These are phyloP conservation scores for Casuarina cunninghamiana DNA, from an alignment of 306 rosid genomes.

Conservation along the genomic window DNA sequence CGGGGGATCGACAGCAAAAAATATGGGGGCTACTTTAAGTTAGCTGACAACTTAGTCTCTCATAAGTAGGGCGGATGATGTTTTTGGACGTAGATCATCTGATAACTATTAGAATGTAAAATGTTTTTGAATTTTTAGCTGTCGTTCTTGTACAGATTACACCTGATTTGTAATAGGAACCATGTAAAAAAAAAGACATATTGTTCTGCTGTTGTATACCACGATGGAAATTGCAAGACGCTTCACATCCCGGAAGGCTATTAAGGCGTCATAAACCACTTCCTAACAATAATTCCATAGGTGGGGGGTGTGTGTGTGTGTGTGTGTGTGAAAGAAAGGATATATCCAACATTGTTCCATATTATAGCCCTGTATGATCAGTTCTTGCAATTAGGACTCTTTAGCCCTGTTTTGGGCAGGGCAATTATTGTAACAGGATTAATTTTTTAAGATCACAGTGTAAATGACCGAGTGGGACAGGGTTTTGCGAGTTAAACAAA, in stretches of 20 bases:
- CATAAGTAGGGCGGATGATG: conserved; percentile 29
- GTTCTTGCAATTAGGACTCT: too few species aligned
- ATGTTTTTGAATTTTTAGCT: conserved; percentile 37
- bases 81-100: conserved; percentile 39
- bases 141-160: conserved; percentile 59
- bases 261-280: not conserved
- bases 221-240: conserved; percentile 18
- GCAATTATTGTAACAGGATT: too few species aligned
- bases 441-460: too few species aligned
- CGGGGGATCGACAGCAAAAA: conserved; percentile 19
- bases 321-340: too few species aligned
- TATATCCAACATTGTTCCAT: too few species aligned
- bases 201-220: conserved; percentile 30
- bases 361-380: too few species aligned
- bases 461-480: too few species aligned
- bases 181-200: conserved; percentile 37
- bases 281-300: too few species aligned
- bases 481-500: too few species aligned
- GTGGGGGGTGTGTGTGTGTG: too few species aligned
- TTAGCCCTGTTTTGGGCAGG: too few species aligned
- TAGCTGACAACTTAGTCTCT: conserved; percentile 41
- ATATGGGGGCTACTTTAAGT: conserved; percentile 31
- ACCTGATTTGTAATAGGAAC: conserved; percentile 30
- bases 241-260: not conserved
- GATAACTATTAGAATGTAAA: conserved; percentile 46